phyloP scores from a whole-genome alignment of 2,329 filamentous ascomycete genomes.

The Fonsecaea pedrosoi region DNA sequence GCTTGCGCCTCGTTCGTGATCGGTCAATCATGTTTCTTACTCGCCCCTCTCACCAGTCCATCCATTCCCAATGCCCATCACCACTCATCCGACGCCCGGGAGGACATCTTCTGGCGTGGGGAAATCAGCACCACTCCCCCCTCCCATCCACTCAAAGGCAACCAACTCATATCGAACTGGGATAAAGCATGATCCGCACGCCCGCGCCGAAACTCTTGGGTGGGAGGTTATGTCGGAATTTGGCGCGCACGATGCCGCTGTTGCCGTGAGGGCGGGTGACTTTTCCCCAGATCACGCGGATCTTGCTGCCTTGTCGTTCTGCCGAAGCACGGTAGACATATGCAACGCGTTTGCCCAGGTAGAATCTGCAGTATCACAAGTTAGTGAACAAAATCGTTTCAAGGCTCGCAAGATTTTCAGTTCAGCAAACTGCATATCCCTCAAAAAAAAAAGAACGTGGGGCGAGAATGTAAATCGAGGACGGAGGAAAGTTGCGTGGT shows the following conservation, averaged over 20 bases:
- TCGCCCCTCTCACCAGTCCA: background rate
- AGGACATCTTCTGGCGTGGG: background rate
- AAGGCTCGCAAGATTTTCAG: background rate
- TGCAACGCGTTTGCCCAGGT: conserved; percentile 97
- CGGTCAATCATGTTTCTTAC: background rate
- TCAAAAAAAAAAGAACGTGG: background rate
- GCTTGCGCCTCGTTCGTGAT: background rate
- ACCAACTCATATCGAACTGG: conserved; percentile 78
- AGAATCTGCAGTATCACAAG: conserved; percentile 67
- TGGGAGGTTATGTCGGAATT: conserved; percentile 95
- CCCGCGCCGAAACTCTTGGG: conserved; percentile 95
- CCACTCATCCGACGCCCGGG: background rate
- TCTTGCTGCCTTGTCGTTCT: conserved; percentile 97
- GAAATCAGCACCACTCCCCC: conserved; percentile 1
- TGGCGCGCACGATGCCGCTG: conserved; percentile 96
- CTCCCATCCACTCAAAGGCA: conserved; percentile 1
- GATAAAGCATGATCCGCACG: conserved; percentile 97
- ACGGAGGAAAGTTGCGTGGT: background rate
- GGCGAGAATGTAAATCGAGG: background rate
- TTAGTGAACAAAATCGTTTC: conserved; percentile 9
- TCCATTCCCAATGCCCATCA: background rate
- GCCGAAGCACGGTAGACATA: conserved; percentile 97
- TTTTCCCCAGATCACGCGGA: conserved; percentile 99
- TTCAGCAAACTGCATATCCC: background rate
- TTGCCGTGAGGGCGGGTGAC: conserved; percentile 96